These are phyloP conservation scores for Kodamaea derodonti DNA, from an alignment of 1,139 yeast genomes.

Conservation along the genomic window DNA sequence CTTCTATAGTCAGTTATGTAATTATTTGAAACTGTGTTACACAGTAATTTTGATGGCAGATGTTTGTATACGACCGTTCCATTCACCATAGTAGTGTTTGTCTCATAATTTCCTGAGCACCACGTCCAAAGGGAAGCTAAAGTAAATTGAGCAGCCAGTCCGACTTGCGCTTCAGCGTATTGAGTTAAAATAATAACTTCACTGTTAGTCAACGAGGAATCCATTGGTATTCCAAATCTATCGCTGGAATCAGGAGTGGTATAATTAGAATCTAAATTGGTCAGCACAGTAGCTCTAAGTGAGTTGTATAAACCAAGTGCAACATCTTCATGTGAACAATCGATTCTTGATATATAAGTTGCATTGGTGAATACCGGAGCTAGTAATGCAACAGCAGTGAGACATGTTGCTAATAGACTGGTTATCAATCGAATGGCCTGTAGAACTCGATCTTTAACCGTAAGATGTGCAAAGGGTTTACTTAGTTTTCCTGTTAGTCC, in stretches of 20 bases:
- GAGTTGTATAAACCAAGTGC: slow-evolving; percentile 49
- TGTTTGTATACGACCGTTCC: background rate
- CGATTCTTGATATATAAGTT: slow-evolving; percentile 37
- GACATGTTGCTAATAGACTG: slow-evolving; percentile 19
- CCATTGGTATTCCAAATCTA: slow-evolving; percentile 25
- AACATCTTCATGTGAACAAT: slow-evolving; percentile 49
- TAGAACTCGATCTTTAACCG: slow-evolving; percentile 28
- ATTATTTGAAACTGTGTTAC: background rate
- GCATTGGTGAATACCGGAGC: slow-evolving; percentile 24
- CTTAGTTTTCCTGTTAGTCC: background rate
- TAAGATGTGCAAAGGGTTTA: slow-evolving; percentile 27
- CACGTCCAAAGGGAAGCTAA: slow-evolving; percentile 40
- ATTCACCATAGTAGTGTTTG: background rate
- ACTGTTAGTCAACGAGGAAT: slow-evolving; percentile 44
- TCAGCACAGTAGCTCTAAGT: slow-evolving; percentile 34
- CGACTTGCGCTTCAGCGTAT: slow-evolving; percentile 47
- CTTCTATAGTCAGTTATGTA: slow-evolving; percentile 43
- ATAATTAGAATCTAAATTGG: slow-evolving; percentile 12
- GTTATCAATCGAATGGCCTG: slow-evolving; percentile 27
- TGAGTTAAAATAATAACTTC: slow-evolving; percentile 44
- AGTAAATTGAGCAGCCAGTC: slow-evolving; percentile 48
- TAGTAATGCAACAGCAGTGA: slow-evolving; percentile 23
- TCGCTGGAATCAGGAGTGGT: slow-evolving; percentile 12
- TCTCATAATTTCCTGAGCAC: slow-evolving; percentile 42
- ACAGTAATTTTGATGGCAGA: background rate